Evolutionary conservation across 106 monocot species (phyloP).

Genomic region (Dendrobium huoshanense): DNA sequence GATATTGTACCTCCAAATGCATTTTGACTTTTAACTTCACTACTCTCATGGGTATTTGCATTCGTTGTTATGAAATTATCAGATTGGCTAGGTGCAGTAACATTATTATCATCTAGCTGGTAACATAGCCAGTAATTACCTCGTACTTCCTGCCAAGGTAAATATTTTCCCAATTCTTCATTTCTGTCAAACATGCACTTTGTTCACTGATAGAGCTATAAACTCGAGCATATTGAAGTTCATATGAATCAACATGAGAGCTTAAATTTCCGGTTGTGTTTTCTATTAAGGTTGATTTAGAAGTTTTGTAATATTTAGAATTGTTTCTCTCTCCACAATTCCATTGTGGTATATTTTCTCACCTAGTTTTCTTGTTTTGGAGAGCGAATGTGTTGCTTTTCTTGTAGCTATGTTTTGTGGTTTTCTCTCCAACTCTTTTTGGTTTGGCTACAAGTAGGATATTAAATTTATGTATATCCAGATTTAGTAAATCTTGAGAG

Average conservation of each 20-base stretch:
- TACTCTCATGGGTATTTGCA: background rate
- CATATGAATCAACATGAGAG: background rate
- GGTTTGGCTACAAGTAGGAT: too few relatives aligned
- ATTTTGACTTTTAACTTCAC: background rate
- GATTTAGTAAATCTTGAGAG: too few relatives aligned
- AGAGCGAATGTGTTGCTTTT: background rate
- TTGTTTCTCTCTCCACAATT: background rate
- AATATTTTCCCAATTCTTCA: conserved; percentile 68
- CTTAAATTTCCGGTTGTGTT: conserved; percentile 18
- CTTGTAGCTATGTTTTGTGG: background rate
- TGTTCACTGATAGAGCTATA: conserved; percentile 13
- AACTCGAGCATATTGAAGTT: conserved; percentile 13
- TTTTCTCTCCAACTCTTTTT: too few relatives aligned
- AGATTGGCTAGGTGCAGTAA: conserved; percentile 9
- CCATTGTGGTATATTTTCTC: background rate
- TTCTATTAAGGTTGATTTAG: conserved; percentile 4
- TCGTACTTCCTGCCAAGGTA: conserved; percentile 98
- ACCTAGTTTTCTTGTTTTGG: background rate
- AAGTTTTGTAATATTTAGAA: background rate
- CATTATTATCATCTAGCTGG: conserved; percentile 42
- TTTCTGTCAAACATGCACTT: conserved; percentile 25
- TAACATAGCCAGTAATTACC: conserved; percentile 41
- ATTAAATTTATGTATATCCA: too few relatives aligned
- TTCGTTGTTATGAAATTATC: conserved; percentile 16
- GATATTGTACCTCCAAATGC: conserved; percentile 9